Evolutionary conservation across 352 stramenopile species (phyloP), one percentile per base, ranked within the genome.

Genomic region (Elongisporangium prolatum): DNA sequence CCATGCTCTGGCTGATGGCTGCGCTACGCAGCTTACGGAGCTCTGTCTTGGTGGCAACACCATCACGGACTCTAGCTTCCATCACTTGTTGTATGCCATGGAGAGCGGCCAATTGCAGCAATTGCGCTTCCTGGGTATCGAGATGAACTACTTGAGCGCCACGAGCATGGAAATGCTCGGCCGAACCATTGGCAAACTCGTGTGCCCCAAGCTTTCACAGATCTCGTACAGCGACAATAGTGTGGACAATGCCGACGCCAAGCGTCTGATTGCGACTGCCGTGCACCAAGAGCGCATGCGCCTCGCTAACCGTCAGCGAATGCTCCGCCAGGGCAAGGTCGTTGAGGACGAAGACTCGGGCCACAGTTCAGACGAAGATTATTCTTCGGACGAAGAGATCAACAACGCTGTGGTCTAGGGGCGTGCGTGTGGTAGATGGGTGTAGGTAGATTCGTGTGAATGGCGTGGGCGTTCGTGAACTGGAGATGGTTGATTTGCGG

Each of bases 201-300:
- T 91, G 17, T 92, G 82, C 21, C 85, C 85, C 3, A n/a, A 66
- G 56, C 74, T 94, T 10, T 77, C 80, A n/a, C 85, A 94, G 67
- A 92, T 94, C 59, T 94, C 85, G 56, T 94, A 92, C 68, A 91
- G 80, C 28, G 80, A 92, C 65, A 94, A 94, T 56, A 89, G 77
- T 40, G 83, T 94, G 22, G 71, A 86, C 48, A 89, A 94, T 48
- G 64, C 65, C 24, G 70, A 83, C 1, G 85, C 85, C 16, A 94
- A 92, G 80, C 76, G 78, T 6, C 63, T 87, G 25, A 89, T 94
- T 44, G 77, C 79, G 13, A 89, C 79, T 25, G 68, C 79, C 4
- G 80, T 94, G 21, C 90, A 92, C 54, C 76, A 90, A 52, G 82
- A 92, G 48, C 80, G 82, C n/a, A 72, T 89, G 64, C 77, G 76